Evolutionary conservation across 2,329 filamentous ascomycete genomes (phyloP).

Genomic region (Aspergillus flavus): DNA sequence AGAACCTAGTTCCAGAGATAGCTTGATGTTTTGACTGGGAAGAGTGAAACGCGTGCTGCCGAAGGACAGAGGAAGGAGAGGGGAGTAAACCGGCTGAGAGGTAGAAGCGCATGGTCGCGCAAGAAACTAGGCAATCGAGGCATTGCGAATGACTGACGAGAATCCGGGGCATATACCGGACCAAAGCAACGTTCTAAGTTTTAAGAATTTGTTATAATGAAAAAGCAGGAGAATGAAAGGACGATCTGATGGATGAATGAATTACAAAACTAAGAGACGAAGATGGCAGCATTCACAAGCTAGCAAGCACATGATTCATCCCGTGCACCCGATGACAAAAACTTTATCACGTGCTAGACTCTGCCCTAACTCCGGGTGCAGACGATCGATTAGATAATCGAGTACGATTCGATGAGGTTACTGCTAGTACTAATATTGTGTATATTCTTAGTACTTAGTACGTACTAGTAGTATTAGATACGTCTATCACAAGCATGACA

Average conservation of each 20-base stretch:
- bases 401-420: not conserved
- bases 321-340: no score
- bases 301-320: not conserved
- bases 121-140: conserved; percentile 18
- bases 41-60: not conserved
- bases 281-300: no score
- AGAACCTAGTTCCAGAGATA: conserved; percentile 16
- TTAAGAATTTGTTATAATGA: not conserved
- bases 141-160: conserved; percentile 15
- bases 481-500: no score
- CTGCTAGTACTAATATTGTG: not conserved
- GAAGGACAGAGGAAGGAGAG: conserved; percentile 4
- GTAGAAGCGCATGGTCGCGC: conserved; percentile 29
- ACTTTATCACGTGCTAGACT: not conserved
- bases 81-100: conserved; percentile 11
- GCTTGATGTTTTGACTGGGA: not conserved
- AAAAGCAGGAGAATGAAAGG: not conserved
- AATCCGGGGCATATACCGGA: conserved; percentile 20
- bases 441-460: no score
- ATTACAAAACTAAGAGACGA: not conserved
- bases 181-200: not conserved
- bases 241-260: not conserved
- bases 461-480: no score
- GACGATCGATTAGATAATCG: not conserved
- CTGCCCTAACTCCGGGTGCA: not conserved